Percentiles rank a stretch among this genome's conserved stretches.
phyloP scores from a whole-genome alignment of 257 asterid genomes.

The Oldenlandia corymbosa region DNA sequence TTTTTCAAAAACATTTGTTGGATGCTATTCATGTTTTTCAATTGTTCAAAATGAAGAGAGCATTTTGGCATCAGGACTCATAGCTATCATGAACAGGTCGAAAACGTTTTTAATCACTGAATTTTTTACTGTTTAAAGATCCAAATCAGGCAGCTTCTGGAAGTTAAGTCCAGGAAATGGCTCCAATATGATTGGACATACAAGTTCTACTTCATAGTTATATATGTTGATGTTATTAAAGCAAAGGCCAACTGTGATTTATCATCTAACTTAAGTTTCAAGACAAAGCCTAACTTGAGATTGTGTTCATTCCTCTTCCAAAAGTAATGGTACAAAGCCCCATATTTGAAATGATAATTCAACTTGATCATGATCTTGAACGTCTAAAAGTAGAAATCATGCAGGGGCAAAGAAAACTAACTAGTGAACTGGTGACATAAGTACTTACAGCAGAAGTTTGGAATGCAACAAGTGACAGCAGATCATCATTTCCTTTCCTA shows the following conservation, averaged over 20 bases:
- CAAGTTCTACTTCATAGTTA: background rate
- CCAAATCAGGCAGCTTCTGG: background rate
- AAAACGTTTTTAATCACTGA: background rate
- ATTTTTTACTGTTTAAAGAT: background rate
- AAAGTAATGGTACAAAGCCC: background rate
- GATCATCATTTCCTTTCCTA: conserved; percentile 52
- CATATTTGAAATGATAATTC: background rate
- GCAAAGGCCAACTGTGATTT: too few relatives aligned
- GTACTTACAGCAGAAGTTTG: conserved; percentile 76
- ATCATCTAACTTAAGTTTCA: background rate
- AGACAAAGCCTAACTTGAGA: background rate
- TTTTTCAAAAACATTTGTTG: background rate
- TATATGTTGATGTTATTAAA: background rate
- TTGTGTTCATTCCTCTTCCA: background rate
- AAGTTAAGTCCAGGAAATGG: background rate
- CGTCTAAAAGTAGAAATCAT: background rate
- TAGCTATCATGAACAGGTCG: background rate
- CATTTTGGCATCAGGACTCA: background rate
- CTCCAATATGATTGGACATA: background rate
- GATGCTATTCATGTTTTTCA: background rate
- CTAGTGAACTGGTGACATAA: background rate
- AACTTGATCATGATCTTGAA: background rate
- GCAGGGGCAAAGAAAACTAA: background rate
- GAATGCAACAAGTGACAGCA: conserved; percentile 59
- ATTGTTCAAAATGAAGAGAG: background rate